Evolutionary conservation across 148 eudicot genomes (phyloP).

Genomic region (Dianthus caryophyllus): DNA sequence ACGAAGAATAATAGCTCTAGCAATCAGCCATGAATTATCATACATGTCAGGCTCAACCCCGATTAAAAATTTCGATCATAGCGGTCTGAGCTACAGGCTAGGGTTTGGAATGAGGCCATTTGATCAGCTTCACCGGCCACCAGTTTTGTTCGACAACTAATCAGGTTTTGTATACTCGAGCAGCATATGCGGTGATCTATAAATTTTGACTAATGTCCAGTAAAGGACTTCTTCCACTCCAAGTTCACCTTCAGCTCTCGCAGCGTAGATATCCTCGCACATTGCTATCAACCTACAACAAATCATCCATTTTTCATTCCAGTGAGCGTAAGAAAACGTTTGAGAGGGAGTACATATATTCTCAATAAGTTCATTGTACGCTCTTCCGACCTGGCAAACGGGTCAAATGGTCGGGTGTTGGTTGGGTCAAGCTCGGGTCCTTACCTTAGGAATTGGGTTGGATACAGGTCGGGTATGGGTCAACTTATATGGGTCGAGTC

Average conservation of each 20-base stretch:
- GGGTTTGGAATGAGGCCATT: no score
- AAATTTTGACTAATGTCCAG: slow-evolving; percentile 89
- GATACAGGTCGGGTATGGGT: no score
- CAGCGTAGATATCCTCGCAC: slow-evolving; percentile 95
- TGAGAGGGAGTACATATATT: no score
- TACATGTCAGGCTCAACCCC: not conserved
- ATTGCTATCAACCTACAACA: slow-evolving; percentile 73
- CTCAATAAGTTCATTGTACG: no score
- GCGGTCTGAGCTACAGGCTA: no score
- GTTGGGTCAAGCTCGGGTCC: no score
- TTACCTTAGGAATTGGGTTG: no score
- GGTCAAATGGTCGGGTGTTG: no score
- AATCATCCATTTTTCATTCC: not conserved
- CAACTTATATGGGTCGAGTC: no score
- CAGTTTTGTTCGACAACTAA: slow-evolving; percentile 23
- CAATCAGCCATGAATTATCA: not conserved
- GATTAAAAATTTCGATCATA: no score
- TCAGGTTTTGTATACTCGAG: slow-evolving; percentile 94
- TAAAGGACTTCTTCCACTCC: slow-evolving; percentile 95
- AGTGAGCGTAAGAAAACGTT: not conserved
- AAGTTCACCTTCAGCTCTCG: slow-evolving; percentile 96
- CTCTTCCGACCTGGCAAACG: no score
- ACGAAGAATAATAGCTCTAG: not conserved
- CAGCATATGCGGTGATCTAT: slow-evolving; percentile 93
- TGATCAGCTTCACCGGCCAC: no score